A percentile compares a stretch with the other conserved stretches of the same genome.
Conservation (phyloP, 495 filamentous ascomycete genomes). For the Hyaloscypha hepaticicola region DNA sequence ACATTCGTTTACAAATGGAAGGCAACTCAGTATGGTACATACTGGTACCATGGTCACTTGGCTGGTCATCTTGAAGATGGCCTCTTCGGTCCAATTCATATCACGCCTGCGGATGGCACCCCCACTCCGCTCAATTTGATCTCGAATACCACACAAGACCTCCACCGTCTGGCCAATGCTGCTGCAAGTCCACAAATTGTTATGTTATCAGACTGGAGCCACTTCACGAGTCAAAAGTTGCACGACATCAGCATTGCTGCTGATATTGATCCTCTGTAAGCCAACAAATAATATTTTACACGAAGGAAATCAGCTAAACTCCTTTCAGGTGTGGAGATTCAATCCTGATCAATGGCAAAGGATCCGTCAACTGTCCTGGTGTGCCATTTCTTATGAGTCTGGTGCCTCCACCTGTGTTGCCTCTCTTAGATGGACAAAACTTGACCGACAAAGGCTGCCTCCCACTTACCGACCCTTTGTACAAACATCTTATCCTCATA, state of each 20-base stretch:
- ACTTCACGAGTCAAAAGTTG: constrained; percentile 49
- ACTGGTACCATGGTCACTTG: constrained; percentile 57
- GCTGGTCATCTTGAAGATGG: constrained; percentile 51
- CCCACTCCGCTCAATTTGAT: constrained; percentile 49
- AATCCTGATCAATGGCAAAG: constrained; percentile 54
- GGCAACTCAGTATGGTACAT: constrained; percentile 50
- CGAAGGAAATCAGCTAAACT: not conserved
- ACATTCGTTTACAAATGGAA: constrained; percentile 48
- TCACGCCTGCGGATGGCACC: constrained; percentile 16
- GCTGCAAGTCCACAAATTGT: constrained; percentile 45
- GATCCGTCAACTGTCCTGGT: constrained; percentile 47
- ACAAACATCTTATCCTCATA: constrained; percentile 19
- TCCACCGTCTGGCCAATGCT: constrained; percentile 47
- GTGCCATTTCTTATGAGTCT: constrained; percentile 39
- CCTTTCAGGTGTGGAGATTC: constrained; percentile 44
- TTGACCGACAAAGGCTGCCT: constrained; percentile 51
- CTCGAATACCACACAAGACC: constrained; percentile 36
- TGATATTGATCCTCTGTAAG: constrained; percentile 41
- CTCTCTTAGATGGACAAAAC: constrained; percentile 35
- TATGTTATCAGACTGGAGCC: constrained; percentile 55
- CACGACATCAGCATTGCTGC: constrained; percentile 39
- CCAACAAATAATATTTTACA: constrained; percentile 1
- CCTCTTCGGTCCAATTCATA: constrained; percentile 46
- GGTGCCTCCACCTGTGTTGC: constrained; percentile 36
- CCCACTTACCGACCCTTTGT: constrained; percentile 23